Evolutionary conservation across 1,284 basidiomycete species (phyloP), one percentile per base, ranked within the genome.

Genomic region (Pascua sp.): DNA sequence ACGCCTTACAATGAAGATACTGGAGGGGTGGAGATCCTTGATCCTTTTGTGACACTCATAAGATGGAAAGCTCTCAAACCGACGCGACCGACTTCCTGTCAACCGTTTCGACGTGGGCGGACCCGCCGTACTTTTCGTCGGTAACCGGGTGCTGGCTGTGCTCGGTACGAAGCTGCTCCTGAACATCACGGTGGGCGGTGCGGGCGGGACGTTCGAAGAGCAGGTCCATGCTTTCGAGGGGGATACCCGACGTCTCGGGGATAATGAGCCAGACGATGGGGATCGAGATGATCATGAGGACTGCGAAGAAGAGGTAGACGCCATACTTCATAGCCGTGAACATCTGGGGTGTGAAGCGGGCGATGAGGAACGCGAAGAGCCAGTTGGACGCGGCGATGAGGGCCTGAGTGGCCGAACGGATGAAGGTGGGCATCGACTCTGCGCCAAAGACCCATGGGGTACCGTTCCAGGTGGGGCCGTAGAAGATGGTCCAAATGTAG

Each of bases 241-340:
- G 54, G n/a, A 62, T 39, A 40, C 54, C 57, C 32, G 38, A 49
- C 1, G 57, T 62, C 54, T 59, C 56, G 4, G 62, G 69, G 37
- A 56, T 37, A 32, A 51, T 8, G 32, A 56, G 18, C 16, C 32
- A 56, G 49, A 78, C 66, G 52, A 63, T 64, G 17, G 59, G 59
- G 32, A 73, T 57, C 32, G 68, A 62, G 16, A 71, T 2, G 53
- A 73, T 24, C 64, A 70, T 72, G 60, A 77, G 68, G 37, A 62
- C 32, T 0, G 72, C 75, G 48, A 78, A 72, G 68, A 78, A 71
- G 55, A 77, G 59, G 64, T 72, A 77, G 36, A 73, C 73, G 12
- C 73, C 73, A 57, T 64, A 75, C 10, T 56, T 55, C 67, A 67
- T 67, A 11, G 43, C 16, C 24, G 50, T 17, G 62, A 72, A 70